Evolutionary conservation across 352 stramenopile genomes (phyloP).

Genomic region (Globisporangium canariense): DNA sequence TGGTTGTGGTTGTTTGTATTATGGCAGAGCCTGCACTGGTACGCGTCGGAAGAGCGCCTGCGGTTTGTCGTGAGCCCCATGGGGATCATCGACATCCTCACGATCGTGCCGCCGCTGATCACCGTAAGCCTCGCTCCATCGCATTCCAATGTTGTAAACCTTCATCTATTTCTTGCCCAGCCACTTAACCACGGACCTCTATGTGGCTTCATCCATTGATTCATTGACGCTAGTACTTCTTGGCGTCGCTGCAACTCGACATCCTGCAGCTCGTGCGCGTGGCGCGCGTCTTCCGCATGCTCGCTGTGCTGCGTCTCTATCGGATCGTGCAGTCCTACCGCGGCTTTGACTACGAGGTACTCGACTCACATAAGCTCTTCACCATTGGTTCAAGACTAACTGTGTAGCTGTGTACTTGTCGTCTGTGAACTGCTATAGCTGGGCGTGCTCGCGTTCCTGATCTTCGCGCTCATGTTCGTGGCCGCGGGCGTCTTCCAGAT

Average conservation of each 20-base stretch:
- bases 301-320: slow-evolving; percentile 55
- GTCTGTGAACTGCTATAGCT: slow-evolving; percentile 17
- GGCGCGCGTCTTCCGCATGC: slow-evolving; percentile 52
- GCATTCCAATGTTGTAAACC: neutral
- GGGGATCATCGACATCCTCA: slow-evolving; percentile 54
- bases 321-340: slow-evolving; percentile 48
- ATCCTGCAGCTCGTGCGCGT: slow-evolving; percentile 47
- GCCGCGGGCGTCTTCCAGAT: slow-evolving; percentile 54
- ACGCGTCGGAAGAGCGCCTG: slow-evolving; percentile 31
- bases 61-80: slow-evolving; percentile 50
- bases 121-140: slow-evolving; percentile 19
- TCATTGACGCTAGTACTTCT: slow-evolving; percentile 26
- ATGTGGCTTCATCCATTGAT: neutral
- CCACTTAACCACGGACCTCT: no score
- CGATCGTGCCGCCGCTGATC: slow-evolving; percentile 42
- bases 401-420: neutral
- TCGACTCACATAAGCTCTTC: neutral
- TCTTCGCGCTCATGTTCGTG: slow-evolving; percentile 55
- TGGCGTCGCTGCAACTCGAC: slow-evolving; percentile 32
- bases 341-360: slow-evolving; percentile 55
- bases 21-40: slow-evolving; percentile 34
- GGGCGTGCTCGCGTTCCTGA: slow-evolving; percentile 51
- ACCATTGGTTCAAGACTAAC: neutral
- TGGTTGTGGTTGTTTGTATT: no score
- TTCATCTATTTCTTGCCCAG: neutral